These are phyloP conservation scores for Microsporum canis DNA, from an alignment of 2,329 filamentous ascomycete species.

Conservation along the genomic window DNA sequence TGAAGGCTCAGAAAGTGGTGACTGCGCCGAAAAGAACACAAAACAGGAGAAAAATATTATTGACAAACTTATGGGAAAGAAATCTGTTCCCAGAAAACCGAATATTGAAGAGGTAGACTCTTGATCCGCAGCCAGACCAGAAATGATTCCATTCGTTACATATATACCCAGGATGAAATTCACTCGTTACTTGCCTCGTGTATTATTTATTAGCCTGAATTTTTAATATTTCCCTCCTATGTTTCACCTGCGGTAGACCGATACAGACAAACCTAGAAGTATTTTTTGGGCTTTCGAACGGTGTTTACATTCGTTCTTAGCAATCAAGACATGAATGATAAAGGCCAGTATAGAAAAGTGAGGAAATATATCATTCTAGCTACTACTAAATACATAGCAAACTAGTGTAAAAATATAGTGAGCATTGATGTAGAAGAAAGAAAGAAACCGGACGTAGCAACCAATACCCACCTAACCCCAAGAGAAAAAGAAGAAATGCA, in stretches of 20 bases:
- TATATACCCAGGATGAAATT: neutral
- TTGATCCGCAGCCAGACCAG: neutral
- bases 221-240: too few relatives aligned
- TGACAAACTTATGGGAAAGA: constrained; percentile 29
- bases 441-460: neutral
- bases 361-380: neutral
- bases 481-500: neutral
- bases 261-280: too few relatives aligned
- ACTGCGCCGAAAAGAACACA: neutral
- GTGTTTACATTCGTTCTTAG: neutral
- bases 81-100: constrained; percentile 23
- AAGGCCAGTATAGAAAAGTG: too few relatives aligned
- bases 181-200: too few relatives aligned
- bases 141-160: neutral
- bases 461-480: neutral
- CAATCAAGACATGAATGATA: neutral
- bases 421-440: neutral
- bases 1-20: constrained; percentile 9
- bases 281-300: neutral
- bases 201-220: too few relatives aligned
- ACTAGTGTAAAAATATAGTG: neutral
- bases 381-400: neutral
- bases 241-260: too few relatives aligned
- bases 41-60: constrained; percentile 22
- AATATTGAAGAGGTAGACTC: constrained; percentile 28